Evolutionary conservation across 139 green algal species (phyloP).

Genomic region (Chlorella sorokiniana): DNA sequence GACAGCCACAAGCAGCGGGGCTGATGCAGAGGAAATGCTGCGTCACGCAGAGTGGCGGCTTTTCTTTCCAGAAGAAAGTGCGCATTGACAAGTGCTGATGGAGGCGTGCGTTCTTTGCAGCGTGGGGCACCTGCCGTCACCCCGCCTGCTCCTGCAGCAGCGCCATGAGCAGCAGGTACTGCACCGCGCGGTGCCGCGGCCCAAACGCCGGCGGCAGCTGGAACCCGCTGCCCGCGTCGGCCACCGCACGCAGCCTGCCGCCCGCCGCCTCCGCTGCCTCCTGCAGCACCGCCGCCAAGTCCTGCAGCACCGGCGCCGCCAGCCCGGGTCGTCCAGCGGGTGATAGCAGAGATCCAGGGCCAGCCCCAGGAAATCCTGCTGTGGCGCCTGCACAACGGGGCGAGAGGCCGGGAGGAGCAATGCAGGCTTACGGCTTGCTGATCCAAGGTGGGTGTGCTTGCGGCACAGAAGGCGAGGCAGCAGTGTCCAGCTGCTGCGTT

Average conservation of each 20-base stretch:
- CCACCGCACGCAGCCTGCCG: neutral
- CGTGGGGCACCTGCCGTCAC: no score
- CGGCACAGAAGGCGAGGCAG: neutral
- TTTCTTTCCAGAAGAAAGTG: no score
- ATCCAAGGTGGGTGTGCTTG: neutral
- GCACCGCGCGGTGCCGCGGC: slow-evolving; percentile 10
- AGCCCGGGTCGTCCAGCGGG: slow-evolving; percentile 1
- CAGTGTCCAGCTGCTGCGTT: neutral
- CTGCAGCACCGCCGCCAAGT: slow-evolving; percentile 12
- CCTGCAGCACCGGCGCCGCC: slow-evolving; percentile 24
- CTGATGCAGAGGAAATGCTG: no score
- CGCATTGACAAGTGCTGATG: no score
- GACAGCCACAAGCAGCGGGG: no score
- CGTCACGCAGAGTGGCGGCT: no score
- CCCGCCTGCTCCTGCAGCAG: slow-evolving; percentile 15
- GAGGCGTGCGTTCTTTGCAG: no score
- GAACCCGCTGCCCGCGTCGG: neutral
- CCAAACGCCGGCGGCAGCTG: neutral
- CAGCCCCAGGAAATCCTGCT: slow-evolving; percentile 19
- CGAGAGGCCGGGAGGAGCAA: neutral
- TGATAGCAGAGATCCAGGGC: slow-evolving; percentile 9
- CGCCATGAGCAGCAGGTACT: slow-evolving; percentile 26
- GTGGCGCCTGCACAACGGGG: slow-evolving; percentile 6
- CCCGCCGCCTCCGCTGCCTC: slow-evolving; percentile 15
- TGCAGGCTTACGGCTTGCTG: no score